phyloP scores from a whole-genome alignment of 176 grass and related monocot species.

The Oryza punctata region DNA sequence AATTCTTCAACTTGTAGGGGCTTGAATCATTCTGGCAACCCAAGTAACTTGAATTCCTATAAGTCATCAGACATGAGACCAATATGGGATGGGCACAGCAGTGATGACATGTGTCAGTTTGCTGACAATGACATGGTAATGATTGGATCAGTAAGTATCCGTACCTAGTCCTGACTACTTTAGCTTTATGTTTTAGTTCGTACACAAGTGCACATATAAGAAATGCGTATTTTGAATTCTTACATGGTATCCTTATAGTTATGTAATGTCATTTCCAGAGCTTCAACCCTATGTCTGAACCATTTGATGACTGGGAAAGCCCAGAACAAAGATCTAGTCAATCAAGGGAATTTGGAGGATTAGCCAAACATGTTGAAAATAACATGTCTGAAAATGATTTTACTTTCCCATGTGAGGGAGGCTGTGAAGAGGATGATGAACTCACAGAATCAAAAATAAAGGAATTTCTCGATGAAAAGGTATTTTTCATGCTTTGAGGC shows the following conservation, averaged over 20 bases:
- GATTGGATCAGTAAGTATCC: conserved; percentile 61
- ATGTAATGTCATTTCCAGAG: conserved; percentile 52
- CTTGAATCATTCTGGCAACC: conserved; percentile 42
- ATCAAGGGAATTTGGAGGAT: conserved; percentile 48
- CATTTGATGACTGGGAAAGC: conserved; percentile 71
- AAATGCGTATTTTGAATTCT: background rate
- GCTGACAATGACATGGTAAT: conserved; percentile 50
- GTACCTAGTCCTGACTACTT: background rate
- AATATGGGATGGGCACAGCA: conserved; percentile 49
- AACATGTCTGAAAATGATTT: conserved; percentile 59
- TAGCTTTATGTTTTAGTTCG: background rate
- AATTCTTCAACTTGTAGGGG: conserved; percentile 28
- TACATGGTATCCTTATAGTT: conserved; percentile 11
- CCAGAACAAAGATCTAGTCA: conserved; percentile 47
- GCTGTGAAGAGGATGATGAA: conserved; percentile 77
- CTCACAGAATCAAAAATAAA: conserved; percentile 72
- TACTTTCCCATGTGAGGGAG: conserved; percentile 56
- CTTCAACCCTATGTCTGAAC: conserved; percentile 86
- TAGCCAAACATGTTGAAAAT: conserved; percentile 45
- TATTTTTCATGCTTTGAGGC: conserved; percentile 26
- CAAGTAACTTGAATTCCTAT: conserved; percentile 31
- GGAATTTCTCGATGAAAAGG: conserved; percentile 85
- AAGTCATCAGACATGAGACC: conserved; percentile 45
- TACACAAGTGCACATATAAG: background rate
- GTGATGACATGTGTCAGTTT: conserved; percentile 63